Base-by-base conservation (phyloP, 768 basidiomycete genomes). In the Collybia sp. region DNA sequence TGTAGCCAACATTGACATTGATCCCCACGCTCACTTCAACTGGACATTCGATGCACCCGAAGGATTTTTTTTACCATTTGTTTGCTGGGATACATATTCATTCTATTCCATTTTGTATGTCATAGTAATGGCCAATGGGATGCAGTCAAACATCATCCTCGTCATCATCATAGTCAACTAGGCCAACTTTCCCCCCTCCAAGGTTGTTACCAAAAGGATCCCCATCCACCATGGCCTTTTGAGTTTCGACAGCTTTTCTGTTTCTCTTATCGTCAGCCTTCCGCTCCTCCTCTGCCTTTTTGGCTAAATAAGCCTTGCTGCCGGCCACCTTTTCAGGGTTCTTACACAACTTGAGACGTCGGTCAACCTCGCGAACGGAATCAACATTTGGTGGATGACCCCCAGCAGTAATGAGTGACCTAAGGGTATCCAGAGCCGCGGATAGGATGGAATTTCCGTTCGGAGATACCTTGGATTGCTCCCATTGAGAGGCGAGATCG, bases 281-380 rank as follows among this genome's bases (percentile, higher is more conserved):
- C 44, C 69, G 77, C 55, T 89, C 88, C 46, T 83, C 81, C 53
- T 82, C 83, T n/a, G 73, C 79, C 53, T 80, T 82, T 60, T 81
- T 83, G 16, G 79, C 77, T 18, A 83, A 62, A 62, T 86, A 93
- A 2, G 89, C 86, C 49, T 80, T 84, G 51, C 83, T 95, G n/a
- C 93, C 93, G 11, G 83, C 81, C 5, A 95, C 84, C 64, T 94
- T 96, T 65, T 95, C 93, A 4, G 96, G 96, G 57, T 99, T 98
- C 61, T 93, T 90, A 72, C 95, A 97, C 32, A 86, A 58, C 57
- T 81, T 85, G 39, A 99, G 69, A 38, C 93, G 74, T 58, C 85
- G 79, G 62, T 99, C 96, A 6, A 98, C 85, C 57, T 89, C 87
- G 12, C 89, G 85, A 12, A 97, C 93, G 25, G 77, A 72, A 48